A percentile compares a stretch with the other conserved stretches of the same genome.
Evolutionary conservation across 2,329 filamentous ascomycete species (phyloP).

Genomic region (Xylariaceae sp.): DNA sequence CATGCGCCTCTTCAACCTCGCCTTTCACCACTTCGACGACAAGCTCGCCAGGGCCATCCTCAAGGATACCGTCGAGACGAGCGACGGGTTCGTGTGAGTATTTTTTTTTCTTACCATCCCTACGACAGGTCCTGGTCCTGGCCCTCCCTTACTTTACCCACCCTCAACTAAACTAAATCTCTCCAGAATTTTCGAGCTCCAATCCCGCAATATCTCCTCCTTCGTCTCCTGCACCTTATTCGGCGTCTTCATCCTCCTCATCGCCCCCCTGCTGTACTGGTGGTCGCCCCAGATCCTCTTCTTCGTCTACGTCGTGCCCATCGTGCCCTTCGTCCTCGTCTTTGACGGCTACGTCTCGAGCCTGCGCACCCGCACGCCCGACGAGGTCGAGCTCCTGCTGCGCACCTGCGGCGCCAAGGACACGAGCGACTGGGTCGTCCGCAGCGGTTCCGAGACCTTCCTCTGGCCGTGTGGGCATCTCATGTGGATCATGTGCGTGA

Average conservation of each 20-base stretch:
- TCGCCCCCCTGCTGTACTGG: conserved; percentile 48
- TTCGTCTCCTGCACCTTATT: conserved; percentile 49
- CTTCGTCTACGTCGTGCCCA: conserved; percentile 61
- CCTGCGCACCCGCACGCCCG: conserved; percentile 59
- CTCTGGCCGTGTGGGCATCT: conserved; percentile 47
- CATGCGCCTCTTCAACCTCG: conserved; percentile 66
- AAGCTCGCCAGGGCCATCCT: conserved; percentile 55
- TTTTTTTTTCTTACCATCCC: background rate
- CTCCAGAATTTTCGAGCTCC: conserved; percentile 63
- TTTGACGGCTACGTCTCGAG: conserved; percentile 66
- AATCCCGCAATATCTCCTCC: conserved; percentile 54
- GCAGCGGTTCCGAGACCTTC: conserved; percentile 41
- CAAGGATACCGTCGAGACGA: conserved; percentile 57
- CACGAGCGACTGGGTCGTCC: conserved; percentile 43
- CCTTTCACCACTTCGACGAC: conserved; percentile 74
- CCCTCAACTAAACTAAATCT: background rate
- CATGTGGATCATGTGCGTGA: conserved; percentile 47
- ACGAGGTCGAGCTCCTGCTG: conserved; percentile 58
- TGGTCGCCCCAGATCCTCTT: conserved; percentile 45
- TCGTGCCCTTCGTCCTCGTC: conserved; percentile 61
- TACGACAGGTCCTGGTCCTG: background rate
- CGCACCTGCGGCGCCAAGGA: conserved; percentile 43
- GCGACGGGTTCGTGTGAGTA: conserved; percentile 55
- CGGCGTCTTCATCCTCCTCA: conserved; percentile 45
- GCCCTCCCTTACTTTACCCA: background rate